Percentiles rank a stretch among this genome's conserved stretches.
Evolutionary conservation across 192 early-diverging fungal genomes (phyloP).

Genomic region (Entomortierella chlamydospora): DNA sequence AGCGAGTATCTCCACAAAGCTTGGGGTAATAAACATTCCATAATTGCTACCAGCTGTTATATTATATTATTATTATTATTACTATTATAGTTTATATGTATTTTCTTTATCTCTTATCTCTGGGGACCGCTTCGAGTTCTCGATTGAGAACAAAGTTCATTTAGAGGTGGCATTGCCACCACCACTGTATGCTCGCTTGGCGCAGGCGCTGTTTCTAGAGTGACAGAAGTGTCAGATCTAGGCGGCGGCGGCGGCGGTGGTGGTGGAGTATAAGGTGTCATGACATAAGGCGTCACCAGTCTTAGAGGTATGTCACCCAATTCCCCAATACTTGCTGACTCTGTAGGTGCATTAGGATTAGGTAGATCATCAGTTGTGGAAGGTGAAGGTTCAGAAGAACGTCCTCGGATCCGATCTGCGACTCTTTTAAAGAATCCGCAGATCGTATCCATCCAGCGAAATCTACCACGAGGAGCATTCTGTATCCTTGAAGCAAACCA

Average conservation of each 20-base stretch:
- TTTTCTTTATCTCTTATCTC: neutral
- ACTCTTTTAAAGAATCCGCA: constrained; percentile 10
- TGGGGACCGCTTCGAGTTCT: neutral
- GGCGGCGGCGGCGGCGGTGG: neutral
- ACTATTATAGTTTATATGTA: too few relatives aligned
- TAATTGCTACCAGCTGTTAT: too few relatives aligned
- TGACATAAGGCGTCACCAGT: constrained; percentile 5
- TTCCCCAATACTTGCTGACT: neutral
- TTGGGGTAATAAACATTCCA: too few relatives aligned
- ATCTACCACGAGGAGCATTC: neutral
- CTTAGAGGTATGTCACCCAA: constrained; percentile 16
- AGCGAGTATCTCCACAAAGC: neutral
- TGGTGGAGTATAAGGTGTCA: neutral
- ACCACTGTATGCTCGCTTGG: neutral
- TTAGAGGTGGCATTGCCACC: constrained; percentile 4
- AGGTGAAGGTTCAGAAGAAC: neutral
- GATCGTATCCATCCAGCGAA: constrained; percentile 11
- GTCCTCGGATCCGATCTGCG: constrained; percentile 16
- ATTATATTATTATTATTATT: too few relatives aligned
- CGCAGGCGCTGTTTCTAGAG: neutral
- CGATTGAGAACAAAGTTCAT: neutral
- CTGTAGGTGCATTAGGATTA: neutral
- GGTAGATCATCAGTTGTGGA: neutral
- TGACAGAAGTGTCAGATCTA: neutral
- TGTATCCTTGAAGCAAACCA: constrained; percentile 40